A percentile compares a stretch with the other conserved stretches of the same genome.
Evolutionary conservation across 495 filamentous ascomycete genomes (phyloP).

Genomic region (Penicillium maclennaniae): DNA sequence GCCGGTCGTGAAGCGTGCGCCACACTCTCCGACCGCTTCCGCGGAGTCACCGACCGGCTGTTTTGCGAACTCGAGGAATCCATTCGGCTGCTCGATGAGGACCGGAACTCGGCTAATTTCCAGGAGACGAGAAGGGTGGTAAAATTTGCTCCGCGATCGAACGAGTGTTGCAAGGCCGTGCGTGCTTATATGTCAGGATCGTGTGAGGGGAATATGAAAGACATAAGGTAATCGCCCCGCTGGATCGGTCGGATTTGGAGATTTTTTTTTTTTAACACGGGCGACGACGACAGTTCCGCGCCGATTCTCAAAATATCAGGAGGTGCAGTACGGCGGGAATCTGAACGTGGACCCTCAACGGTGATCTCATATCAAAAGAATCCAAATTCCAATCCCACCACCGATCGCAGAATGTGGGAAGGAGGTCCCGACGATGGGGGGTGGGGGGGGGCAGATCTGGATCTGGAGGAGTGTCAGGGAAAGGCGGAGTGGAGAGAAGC

Average conservation of each 20-base stretch:
- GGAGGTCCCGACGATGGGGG: background rate
- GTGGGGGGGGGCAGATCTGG: background rate
- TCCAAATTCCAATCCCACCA: background rate
- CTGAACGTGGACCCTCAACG: background rate
- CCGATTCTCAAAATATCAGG: background rate
- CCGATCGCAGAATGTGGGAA: background rate
- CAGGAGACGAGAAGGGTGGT: background rate
- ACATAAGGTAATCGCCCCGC: background rate
- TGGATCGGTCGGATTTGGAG: background rate
- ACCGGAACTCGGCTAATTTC: background rate
- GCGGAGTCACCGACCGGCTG: conserved; percentile 9
- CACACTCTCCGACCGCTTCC: conserved; percentile 19
- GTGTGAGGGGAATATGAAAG: background rate
- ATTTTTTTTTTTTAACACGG: background rate
- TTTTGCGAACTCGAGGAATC: conserved; percentile 5
- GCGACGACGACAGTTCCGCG: background rate
- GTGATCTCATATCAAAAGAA: background rate
- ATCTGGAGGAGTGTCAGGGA: background rate
- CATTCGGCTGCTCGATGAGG: conserved; percentile 3
- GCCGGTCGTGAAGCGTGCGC: background rate
- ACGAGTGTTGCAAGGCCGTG: background rate
- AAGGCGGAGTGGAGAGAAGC: conserved; percentile 9
- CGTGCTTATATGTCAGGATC: background rate
- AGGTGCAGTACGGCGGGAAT: conserved; percentile 4
- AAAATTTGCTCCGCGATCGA: background rate